Evolutionary conservation across 1,284 basidiomycete genomes (phyloP).

Genomic region (Veloboletus limbatus): DNA sequence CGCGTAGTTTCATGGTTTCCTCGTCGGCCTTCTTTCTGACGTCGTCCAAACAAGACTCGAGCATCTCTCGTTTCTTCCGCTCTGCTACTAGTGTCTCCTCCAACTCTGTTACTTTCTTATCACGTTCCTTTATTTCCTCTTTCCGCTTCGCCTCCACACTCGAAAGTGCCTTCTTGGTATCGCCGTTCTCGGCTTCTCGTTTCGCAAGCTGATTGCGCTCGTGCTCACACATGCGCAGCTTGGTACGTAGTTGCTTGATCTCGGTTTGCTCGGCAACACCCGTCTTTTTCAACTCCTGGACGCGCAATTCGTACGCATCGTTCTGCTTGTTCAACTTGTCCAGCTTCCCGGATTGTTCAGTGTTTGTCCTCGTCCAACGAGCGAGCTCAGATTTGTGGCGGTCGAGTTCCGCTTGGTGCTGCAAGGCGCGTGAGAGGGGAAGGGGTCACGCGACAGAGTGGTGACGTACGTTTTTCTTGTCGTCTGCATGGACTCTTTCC

Average conservation of each 20-base stretch:
- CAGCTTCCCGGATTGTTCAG: slow-evolving; percentile 53
- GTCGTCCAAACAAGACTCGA: slow-evolving; percentile 46
- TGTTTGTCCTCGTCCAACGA: slow-evolving; percentile 44
- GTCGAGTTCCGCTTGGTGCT: slow-evolving; percentile 63
- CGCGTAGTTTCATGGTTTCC: slow-evolving; percentile 39
- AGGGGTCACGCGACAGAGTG: neutral
- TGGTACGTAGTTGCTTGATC: slow-evolving; percentile 58
- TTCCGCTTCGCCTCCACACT: slow-evolving; percentile 47
- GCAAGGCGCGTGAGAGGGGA: slow-evolving; percentile 1
- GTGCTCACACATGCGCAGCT: slow-evolving; percentile 58
- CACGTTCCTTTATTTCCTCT: slow-evolving; percentile 54
- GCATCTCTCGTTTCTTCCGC: slow-evolving; percentile 46
- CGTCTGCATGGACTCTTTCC: slow-evolving; percentile 60
- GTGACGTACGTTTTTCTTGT: slow-evolving; percentile 57
- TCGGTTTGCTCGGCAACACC: slow-evolving; percentile 53
- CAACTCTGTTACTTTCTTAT: slow-evolving; percentile 53
- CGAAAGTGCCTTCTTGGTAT: slow-evolving; percentile 52
- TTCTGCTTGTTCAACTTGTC: slow-evolving; percentile 65
- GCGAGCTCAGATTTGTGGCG: slow-evolving; percentile 55
- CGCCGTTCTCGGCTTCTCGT: slow-evolving; percentile 51
- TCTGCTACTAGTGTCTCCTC: slow-evolving; percentile 51
- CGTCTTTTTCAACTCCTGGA: slow-evolving; percentile 58
- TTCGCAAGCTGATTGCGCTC: slow-evolving; percentile 50
- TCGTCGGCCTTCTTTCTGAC: slow-evolving; percentile 42
- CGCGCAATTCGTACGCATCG: slow-evolving; percentile 48